Evolutionary conservation across 1,284 basidiomycete species (phyloP).

Genomic region (Tylopilus sp.): DNA sequence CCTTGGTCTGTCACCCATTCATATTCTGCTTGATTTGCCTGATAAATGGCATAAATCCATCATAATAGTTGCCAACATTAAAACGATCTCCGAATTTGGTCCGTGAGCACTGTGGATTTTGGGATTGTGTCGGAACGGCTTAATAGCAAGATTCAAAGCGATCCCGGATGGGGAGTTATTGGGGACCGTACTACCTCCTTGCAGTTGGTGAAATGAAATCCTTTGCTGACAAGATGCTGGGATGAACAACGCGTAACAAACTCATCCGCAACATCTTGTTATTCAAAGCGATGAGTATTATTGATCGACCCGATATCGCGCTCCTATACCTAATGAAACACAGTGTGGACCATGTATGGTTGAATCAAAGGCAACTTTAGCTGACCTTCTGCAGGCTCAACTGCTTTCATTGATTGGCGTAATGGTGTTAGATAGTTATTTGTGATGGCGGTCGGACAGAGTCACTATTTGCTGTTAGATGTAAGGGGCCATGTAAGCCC

Average conservation of each 20-base stretch:
- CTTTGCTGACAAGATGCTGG: conserved; percentile 7
- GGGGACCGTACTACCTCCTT: conserved; percentile 25
- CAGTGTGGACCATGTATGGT: not conserved
- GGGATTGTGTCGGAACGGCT: conserved; percentile 30
- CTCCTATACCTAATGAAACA: conserved; percentile 19
- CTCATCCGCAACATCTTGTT: conserved; percentile 4
- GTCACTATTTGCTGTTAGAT: too few species aligned
- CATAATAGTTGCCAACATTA: conserved; percentile 5
- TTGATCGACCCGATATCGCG: not conserved
- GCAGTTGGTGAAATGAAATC: conserved; percentile 11
- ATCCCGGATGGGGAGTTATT: conserved; percentile 16
- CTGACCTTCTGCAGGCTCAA: conserved; percentile 16
- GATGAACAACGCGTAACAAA: conserved; percentile 12
- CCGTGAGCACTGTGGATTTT: conserved; percentile 17
- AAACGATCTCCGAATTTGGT: conserved; percentile 11
- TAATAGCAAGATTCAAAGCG: conserved; percentile 21
- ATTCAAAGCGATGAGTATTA: conserved; percentile 1
- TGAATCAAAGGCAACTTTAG: conserved; percentile 12
- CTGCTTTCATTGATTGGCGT: too few species aligned
- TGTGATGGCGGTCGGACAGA: too few species aligned
- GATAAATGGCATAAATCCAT: conserved; percentile 22
- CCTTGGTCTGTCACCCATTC: conserved; percentile 17
- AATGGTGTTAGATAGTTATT: too few species aligned
- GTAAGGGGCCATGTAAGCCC: too few species aligned
- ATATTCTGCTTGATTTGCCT: conserved; percentile 13